Evolutionary conservation across 2,329 filamentous ascomycete species (phyloP), one percentile per base, ranked within the genome.

Genomic region (Alternaria hordeiaustralica): DNA sequence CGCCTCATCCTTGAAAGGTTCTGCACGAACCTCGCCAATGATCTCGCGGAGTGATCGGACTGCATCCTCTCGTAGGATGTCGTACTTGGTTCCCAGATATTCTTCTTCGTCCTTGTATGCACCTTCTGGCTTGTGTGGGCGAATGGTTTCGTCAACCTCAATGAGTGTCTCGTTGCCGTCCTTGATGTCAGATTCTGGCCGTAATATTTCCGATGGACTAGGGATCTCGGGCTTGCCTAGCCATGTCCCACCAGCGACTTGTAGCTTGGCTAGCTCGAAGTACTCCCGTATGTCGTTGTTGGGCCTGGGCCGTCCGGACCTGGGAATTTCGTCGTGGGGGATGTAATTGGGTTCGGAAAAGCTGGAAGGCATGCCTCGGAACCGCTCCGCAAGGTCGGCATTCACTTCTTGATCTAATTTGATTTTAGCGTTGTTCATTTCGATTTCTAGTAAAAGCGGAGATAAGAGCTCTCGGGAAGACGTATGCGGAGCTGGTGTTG

Each of bases 1-100:
- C 0, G 84, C 83, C 61, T 96, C 93, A 12, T 78, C 78, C 18
- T 68, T 68, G 59, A 60, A 72, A 3, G 71, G 66, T 5, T 65
- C 57, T 9, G 61, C 55, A 7, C 71, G 71, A 45, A 73, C 62
- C 12, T 84, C 79, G 0, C 82, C 80, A 1, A 97, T 85, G 0
- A 92, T 89, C 65, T 88, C 85, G 7, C 93, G 87, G 0, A 97
- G 83, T 1, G 89, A 86, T 12, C 90, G 87, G 4, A 92, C 82
- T 0, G 89, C 87, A 74, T 97, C 93, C 72, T 93, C 91, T 3
- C 94, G 86, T 8, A 93, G 84, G 2, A 97, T 85, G 4, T 88
- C 83, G 74, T 96, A 97, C 54, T 96, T 92, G 0, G 88, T 86
- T 30, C 87, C 82, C 0, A 97, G 82, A 61, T 97, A 97, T 0